Evolutionary conservation across 2,329 filamentous ascomycete genomes (phyloP).

Genomic region (Emericellopsis cladophorae): DNA sequence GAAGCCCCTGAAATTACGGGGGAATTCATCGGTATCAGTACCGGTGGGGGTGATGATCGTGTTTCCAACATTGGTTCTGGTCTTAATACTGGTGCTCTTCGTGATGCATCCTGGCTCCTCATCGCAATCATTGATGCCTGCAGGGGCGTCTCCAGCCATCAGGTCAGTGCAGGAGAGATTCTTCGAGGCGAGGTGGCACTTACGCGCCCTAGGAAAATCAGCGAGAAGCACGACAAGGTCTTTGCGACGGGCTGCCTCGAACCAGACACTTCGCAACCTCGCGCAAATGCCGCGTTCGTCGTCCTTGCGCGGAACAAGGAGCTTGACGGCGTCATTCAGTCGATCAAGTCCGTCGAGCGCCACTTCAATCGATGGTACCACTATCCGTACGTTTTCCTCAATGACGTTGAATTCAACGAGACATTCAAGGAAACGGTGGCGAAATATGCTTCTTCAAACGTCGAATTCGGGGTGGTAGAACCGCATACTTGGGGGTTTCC

Average conservation of each 20-base stretch:
- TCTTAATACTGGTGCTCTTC: conserved; percentile 83
- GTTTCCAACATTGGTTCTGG: conserved; percentile 82
- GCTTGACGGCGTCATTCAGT: conserved; percentile 88
- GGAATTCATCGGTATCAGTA: conserved; percentile 85
- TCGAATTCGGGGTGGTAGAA: conserved; percentile 92
- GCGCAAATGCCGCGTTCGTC: conserved; percentile 91
- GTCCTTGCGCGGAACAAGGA: conserved; percentile 94
- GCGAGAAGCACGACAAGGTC: conserved; percentile 92
- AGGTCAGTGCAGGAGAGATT: conserved; percentile 44
- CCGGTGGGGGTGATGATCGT: conserved; percentile 85
- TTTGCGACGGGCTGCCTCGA: conserved; percentile 85
- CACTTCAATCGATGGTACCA: conserved; percentile 99
- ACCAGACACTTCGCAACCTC: conserved; percentile 62
- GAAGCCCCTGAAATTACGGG: conserved; percentile 74
- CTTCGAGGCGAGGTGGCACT: not conserved
- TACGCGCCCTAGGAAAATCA: conserved; percentile 62
- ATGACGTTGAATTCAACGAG: conserved; percentile 93
- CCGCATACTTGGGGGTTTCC: conserved; percentile 91
- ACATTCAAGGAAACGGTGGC: conserved; percentile 78
- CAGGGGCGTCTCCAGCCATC: conserved; percentile 78
- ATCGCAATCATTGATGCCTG: conserved; percentile 74
- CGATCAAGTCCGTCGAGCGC: conserved; percentile 92
- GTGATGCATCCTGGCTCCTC: conserved; percentile 76
- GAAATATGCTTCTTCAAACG: conserved; percentile 77
- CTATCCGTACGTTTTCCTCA: conserved; percentile 96